These are phyloP conservation scores for Phaeosphaeriaceae sp. DNA, from an alignment of 2,329 filamentous ascomycete genomes.

Conservation along the genomic window DNA sequence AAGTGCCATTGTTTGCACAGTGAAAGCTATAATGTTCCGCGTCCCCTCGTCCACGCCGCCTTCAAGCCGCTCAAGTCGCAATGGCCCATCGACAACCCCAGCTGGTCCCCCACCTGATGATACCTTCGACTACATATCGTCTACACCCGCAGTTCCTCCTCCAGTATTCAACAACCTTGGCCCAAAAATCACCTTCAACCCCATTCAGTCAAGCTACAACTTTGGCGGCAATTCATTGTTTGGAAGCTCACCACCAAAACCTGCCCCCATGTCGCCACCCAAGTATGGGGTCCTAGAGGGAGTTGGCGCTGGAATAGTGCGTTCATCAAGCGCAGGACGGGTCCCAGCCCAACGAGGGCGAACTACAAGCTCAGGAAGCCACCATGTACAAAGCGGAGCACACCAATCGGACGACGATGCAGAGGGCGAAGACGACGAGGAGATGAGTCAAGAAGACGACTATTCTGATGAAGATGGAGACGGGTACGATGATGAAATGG, in stretches of 20 bases:
- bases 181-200: slow-evolving; percentile 52
- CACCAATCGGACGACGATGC: slow-evolving; percentile 30
- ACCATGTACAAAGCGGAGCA: slow-evolving; percentile 47
- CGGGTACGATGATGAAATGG: slow-evolving; percentile 39
- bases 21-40: slow-evolving; percentile 41
- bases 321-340: slow-evolving; percentile 36
- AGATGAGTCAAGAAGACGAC: slow-evolving; percentile 29
- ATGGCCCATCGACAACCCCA: slow-evolving; percentile 62
- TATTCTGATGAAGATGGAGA: slow-evolving; percentile 37
- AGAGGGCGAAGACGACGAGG: slow-evolving; percentile 50
- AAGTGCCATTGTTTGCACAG: slow-evolving; percentile 1
- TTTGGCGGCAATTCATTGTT: slow-evolving; percentile 27
- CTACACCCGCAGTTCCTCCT: slow-evolving; percentile 62
- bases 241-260: slow-evolving; percentile 36
- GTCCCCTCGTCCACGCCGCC: slow-evolving; percentile 43
- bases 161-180: slow-evolving; percentile 54
- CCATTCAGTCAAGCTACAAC: slow-evolving; percentile 20
- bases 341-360: slow-evolving; percentile 38
- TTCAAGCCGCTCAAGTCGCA: slow-evolving; percentile 42
- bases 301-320: slow-evolving; percentile 33
- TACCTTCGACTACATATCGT: slow-evolving; percentile 52
- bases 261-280: slow-evolving; percentile 11
- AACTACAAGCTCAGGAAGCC: slow-evolving; percentile 27
- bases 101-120: slow-evolving; percentile 61
- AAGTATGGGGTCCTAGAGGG: slow-evolving; percentile 36